Conservation (phyloP, 768 basidiomycete species). For the Podaxis rugospora region DNA sequence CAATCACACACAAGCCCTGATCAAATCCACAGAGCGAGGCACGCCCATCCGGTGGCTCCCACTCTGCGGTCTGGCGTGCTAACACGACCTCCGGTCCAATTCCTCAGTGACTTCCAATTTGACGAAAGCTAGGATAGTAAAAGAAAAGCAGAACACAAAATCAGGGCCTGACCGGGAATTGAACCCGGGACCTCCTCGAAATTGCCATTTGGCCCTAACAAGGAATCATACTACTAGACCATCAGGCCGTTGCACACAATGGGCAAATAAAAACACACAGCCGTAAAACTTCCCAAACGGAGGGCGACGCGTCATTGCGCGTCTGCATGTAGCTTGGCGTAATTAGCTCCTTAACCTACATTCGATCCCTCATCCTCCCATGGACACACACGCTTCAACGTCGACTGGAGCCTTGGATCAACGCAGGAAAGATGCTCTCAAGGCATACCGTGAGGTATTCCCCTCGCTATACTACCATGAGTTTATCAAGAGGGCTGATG, state of each 20-base stretch:
- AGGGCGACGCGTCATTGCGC: constrained; percentile 36
- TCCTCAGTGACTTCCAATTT: neutral
- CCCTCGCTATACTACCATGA: neutral
- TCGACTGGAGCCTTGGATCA: constrained; percentile 64
- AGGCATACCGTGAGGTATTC: constrained; percentile 68
- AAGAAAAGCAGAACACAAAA: neutral
- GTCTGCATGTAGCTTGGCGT: constrained; percentile 18
- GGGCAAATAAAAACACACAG: neutral
- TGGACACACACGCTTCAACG: constrained; percentile 47
- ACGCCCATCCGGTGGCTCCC: no score
- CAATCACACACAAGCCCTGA: no score
- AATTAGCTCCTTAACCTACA: constrained; percentile 8
- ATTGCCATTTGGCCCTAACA: constrained; percentile 38
- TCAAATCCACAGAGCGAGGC: no score
- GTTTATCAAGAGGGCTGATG: constrained; percentile 3
- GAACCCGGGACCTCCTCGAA: constrained; percentile 86
- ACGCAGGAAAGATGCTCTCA: constrained; percentile 69
- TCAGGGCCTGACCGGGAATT: constrained; percentile 76
- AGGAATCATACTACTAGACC: constrained; percentile 29
- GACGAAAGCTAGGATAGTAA: neutral
- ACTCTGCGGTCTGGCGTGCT: no score
- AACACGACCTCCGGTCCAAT: no score
- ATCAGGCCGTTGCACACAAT: constrained; percentile 33
- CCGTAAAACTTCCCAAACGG: neutral
- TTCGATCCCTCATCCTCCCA: constrained; percentile 21